Evolutionary conservation across 1,284 basidiomycete species (phyloP).

Genomic region (Fomitopsis pinicola): DNA sequence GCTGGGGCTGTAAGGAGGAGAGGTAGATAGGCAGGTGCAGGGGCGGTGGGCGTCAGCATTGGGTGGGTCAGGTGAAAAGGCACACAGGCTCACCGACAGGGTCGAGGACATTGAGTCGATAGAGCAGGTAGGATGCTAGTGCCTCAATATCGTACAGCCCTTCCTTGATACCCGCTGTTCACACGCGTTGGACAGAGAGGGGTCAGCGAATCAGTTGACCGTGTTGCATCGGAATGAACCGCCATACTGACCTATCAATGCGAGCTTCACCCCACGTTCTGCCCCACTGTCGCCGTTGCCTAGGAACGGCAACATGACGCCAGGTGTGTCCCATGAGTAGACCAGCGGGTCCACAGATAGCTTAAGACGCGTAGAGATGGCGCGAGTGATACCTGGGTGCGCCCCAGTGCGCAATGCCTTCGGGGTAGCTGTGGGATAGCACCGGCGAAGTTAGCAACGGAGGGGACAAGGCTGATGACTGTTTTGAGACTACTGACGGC

Average conservation of each 20-base stretch:
- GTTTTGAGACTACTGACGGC: slow-evolving; percentile 47
- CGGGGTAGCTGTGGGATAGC: slow-evolving; percentile 42
- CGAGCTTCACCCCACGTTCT: slow-evolving; percentile 90
- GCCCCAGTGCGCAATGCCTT: slow-evolving; percentile 91
- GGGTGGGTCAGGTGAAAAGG: not conserved
- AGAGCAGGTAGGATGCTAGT: slow-evolving; percentile 86
- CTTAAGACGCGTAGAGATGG: slow-evolving; percentile 80
- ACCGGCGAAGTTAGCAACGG: not conserved
- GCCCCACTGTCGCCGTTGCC: slow-evolving; percentile 81
- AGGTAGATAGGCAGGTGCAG: slow-evolving; percentile 2
- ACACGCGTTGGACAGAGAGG: not conserved
- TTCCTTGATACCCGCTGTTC: slow-evolving; percentile 89
- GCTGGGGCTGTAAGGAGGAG: slow-evolving; percentile 45
- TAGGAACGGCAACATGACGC: slow-evolving; percentile 96
- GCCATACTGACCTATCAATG: slow-evolving; percentile 71
- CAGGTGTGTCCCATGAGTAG: slow-evolving; percentile 95
- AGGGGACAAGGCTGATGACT: not conserved
- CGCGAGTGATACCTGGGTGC: slow-evolving; percentile 84
- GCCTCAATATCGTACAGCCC: slow-evolving; percentile 84
- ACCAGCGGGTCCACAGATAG: slow-evolving; percentile 76
- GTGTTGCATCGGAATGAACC: slow-evolving; percentile 1
- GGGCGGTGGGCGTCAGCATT: not conserved
- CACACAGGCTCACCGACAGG: slow-evolving; percentile 51
- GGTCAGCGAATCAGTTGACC: slow-evolving; percentile 5
- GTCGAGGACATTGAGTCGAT: slow-evolving; percentile 78